These are phyloP conservation scores for Debaryomycetaceae sp. DNA, from an alignment of 1,139 yeast genomes.

Conservation along the genomic window DNA sequence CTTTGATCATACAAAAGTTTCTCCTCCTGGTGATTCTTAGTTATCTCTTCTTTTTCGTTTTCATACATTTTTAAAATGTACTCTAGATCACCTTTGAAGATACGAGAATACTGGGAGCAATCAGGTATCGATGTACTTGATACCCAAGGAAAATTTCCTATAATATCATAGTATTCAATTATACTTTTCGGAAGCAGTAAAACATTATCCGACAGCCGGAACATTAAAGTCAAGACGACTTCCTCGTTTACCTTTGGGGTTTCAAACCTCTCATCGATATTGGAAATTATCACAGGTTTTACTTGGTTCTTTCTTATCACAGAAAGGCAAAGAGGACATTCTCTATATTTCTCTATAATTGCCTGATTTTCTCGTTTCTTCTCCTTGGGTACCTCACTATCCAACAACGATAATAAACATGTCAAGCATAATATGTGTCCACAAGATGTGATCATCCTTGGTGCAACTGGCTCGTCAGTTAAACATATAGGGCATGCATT, in stretches of 20 bases:
- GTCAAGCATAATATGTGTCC: conserved; percentile 90
- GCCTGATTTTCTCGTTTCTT: conserved; percentile 36
- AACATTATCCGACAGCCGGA: conserved; percentile 57
- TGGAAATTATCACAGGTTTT: conserved; percentile 66
- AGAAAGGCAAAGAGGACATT: conserved; percentile 85
- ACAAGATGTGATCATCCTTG: conserved; percentile 85
- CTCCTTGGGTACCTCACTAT: conserved; percentile 47
- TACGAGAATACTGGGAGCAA: conserved; percentile 40
- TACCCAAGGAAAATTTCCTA: conserved; percentile 32
- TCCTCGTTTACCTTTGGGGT: conserved; percentile 62
- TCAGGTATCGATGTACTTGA: conserved; percentile 9
- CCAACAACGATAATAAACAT: conserved; percentile 72
- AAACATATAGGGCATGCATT: conserved; percentile 90
- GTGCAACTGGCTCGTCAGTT: conserved; percentile 80
- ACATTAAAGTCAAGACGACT: conserved; percentile 66
- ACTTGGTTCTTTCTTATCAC: conserved; percentile 56
- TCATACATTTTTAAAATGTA: conserved; percentile 55
- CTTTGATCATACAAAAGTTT: conserved; percentile 56
- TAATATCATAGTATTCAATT: conserved; percentile 22
- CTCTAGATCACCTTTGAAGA: conserved; percentile 60
- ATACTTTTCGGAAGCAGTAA: conserved; percentile 60
- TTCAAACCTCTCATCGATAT: conserved; percentile 55
- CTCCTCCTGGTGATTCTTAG: conserved; percentile 52
- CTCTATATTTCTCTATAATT: conserved; percentile 53
- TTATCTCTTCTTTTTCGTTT: conserved; percentile 51